A percentile compares a stretch with the other conserved stretches of the same genome.
Conservation (phyloP, 306 rosid species). For the Quercus glauca region DNA sequence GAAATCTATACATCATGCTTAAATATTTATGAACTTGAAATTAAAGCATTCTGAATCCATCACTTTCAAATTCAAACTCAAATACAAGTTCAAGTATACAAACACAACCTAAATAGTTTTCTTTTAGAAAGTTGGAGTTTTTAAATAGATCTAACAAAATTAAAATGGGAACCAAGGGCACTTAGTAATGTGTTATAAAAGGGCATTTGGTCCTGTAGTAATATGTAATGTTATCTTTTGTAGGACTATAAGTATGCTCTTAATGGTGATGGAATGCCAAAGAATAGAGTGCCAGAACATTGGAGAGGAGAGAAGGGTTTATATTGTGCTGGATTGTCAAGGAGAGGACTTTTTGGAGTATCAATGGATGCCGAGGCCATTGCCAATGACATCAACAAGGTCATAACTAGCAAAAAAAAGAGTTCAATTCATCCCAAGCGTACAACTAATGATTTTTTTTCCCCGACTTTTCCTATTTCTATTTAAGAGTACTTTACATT, state of each 20-base stretch:
- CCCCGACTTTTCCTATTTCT: no score
- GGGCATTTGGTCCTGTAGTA: no score
- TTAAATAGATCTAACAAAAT: no score
- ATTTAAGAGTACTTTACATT: background rate
- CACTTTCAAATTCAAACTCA: no score
- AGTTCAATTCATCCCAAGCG: background rate
- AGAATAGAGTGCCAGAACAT: slow-evolving; percentile 34
- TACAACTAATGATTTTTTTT: background rate
- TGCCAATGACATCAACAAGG: slow-evolving; percentile 33
- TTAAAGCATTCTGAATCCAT: no score
- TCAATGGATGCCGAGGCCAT: slow-evolving; percentile 45
- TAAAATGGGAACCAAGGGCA: no score
- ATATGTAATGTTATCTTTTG: background rate
- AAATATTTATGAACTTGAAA: no score
- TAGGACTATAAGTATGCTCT: slow-evolving; percentile 43
- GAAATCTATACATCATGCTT: no score
- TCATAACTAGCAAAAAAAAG: background rate
- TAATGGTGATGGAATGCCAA: slow-evolving; percentile 47
- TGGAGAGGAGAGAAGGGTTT: slow-evolving; percentile 57
- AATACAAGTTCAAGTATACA: no score
- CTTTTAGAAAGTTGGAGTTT: no score
- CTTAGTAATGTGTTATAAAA: background rate
- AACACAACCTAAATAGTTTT: no score
- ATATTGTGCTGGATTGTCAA: slow-evolving; percentile 57
- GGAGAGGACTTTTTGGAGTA: slow-evolving; percentile 51